Conservation (phyloP, 345 rosid species). For the Hibiscus trionum region DNA sequence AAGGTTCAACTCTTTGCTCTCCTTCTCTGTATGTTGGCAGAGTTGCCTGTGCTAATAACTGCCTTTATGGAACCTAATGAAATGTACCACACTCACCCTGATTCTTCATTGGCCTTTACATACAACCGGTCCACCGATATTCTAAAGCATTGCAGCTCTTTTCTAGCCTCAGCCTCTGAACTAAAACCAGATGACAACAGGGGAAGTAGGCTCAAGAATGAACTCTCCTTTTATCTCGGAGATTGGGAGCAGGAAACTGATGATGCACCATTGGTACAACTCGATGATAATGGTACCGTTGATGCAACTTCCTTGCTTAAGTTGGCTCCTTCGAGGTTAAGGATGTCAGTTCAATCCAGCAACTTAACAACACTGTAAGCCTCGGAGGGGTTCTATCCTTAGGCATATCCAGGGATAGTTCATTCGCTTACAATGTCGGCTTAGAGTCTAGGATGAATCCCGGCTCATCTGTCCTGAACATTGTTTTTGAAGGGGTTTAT, state of each 20-base stretch:
- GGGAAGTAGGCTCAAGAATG: slow-evolving; percentile 3
- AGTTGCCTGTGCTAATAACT: neutral
- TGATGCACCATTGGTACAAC: neutral
- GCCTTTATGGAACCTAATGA: neutral
- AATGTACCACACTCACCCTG: neutral
- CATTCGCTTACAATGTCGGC: neutral
- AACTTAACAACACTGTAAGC: neutral
- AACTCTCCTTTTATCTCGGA: slow-evolving; percentile 1
- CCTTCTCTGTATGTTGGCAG: neutral
- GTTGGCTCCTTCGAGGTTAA: neutral
- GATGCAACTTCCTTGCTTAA: neutral
- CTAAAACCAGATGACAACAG: neutral
- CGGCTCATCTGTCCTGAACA: neutral
- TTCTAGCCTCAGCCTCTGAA: neutral
- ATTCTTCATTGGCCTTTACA: neutral
- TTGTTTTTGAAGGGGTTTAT: slow-evolving; percentile 4
- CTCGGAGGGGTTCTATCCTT: slow-evolving; percentile 2
- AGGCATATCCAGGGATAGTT: neutral
- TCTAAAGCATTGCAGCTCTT: slow-evolving; percentile 2
- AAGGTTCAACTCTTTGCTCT: neutral
- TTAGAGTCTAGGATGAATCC: neutral
- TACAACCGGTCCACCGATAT: neutral
- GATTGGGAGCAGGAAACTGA: slow-evolving; percentile 5
- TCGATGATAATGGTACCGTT: neutral
- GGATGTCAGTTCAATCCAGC: neutral